These are phyloP conservation scores for Geotrichum ghanense DNA, from an alignment of 805 yeast genomes.

Conservation along the genomic window DNA sequence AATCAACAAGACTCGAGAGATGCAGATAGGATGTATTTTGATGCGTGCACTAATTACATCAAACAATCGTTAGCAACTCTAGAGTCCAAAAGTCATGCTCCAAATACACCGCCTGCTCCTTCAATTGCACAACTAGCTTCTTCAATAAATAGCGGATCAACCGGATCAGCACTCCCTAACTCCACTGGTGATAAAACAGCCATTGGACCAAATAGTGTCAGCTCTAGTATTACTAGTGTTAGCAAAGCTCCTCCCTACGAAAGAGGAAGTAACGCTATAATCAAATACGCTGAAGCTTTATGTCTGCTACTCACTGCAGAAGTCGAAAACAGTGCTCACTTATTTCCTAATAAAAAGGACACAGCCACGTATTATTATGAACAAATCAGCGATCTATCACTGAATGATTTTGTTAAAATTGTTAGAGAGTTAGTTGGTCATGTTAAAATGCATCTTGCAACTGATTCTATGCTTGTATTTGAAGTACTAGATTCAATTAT, in stretches of 20 bases:
- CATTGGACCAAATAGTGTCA: constrained; percentile 3
- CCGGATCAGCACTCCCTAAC: constrained; percentile 6
- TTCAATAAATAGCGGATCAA: constrained; percentile 7
- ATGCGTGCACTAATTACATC: constrained; percentile 13
- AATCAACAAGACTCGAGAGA: not conserved
- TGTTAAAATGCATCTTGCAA: constrained; percentile 32
- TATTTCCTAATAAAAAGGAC: constrained; percentile 28
- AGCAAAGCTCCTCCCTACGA: constrained; percentile 40
- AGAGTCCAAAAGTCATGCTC: constrained; percentile 8
- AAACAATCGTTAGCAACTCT: constrained; percentile 11
- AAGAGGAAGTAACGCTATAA: constrained; percentile 50
- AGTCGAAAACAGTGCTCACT: constrained; percentile 33
- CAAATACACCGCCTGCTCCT: constrained; percentile 6
- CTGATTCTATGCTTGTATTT: constrained; percentile 42
- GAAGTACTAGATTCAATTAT: constrained; percentile 44
- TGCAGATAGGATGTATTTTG: constrained; percentile 1
- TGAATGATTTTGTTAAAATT: constrained; percentile 31
- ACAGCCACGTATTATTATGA: constrained; percentile 23
- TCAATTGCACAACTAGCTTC: constrained; percentile 9
- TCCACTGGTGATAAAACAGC: not conserved
- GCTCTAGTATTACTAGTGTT: constrained; percentile 5
- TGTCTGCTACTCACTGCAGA: constrained; percentile 40
- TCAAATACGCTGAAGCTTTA: constrained; percentile 41
- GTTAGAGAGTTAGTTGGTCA: constrained; percentile 29
- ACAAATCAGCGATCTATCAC: constrained; percentile 25